phyloP scores from a whole-genome alignment of 108 stramenopile species.

The Mediolabrus comicus region DNA sequence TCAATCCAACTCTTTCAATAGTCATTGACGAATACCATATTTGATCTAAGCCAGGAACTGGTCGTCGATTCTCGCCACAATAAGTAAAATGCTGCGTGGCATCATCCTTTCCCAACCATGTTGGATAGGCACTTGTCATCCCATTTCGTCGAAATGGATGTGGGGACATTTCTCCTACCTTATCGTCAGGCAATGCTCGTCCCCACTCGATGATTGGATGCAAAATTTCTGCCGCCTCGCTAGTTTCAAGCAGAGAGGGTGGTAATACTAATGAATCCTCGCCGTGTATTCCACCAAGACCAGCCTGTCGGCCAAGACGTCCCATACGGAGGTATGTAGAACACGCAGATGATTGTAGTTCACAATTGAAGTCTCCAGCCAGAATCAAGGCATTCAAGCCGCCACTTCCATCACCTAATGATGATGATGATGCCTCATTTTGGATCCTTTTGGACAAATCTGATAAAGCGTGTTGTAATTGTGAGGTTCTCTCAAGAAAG shows the following conservation, averaged over 20 bases:
- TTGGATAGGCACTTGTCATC: constrained; percentile 48
- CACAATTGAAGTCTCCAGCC: constrained; percentile 58
- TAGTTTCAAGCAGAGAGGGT: constrained; percentile 36
- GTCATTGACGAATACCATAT: constrained; percentile 54
- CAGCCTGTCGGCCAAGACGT: constrained; percentile 39
- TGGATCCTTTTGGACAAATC: constrained; percentile 27
- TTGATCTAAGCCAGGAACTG: constrained; percentile 55
- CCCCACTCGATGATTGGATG: constrained; percentile 59
- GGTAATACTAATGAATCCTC: constrained; percentile 41
- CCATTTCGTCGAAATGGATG: constrained; percentile 53
- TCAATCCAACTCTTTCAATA: constrained; percentile 25
- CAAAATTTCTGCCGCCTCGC: constrained; percentile 36
- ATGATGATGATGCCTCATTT: not conserved
- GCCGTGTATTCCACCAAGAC: constrained; percentile 48
- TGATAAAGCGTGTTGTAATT: constrained; percentile 47
- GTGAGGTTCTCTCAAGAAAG: constrained; percentile 39
- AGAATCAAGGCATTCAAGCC: constrained; percentile 40
- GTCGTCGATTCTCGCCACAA: constrained; percentile 24
- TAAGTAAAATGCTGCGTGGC: constrained; percentile 48
- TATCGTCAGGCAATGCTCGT: constrained; percentile 41
- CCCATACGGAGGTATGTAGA: constrained; percentile 50
- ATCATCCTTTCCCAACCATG: constrained; percentile 34
- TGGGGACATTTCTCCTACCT: constrained; percentile 29
- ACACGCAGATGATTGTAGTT: constrained; percentile 54
- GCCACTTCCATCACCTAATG: not conserved